Conservation (phyloP, 2,329 filamentous ascomycete genomes). For the Fusarium clavum region DNA sequence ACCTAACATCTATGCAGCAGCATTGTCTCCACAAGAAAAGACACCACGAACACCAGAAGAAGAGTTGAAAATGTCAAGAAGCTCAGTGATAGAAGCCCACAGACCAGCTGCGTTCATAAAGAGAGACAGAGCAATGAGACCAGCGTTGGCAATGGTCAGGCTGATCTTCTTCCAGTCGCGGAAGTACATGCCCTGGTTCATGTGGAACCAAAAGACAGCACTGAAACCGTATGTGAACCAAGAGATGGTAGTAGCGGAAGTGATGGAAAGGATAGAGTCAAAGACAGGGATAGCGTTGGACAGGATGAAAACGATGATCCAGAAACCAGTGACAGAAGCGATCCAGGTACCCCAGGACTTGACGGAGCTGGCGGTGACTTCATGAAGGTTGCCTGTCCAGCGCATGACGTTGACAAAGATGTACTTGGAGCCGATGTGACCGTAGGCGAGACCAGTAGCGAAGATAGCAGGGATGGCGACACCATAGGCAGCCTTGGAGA, state of each 20-base stretch:
- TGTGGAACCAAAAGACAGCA: slow-evolving; percentile 45
- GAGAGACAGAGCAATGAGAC: slow-evolving; percentile 37
- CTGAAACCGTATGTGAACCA: slow-evolving; percentile 46
- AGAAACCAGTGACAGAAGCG: slow-evolving; percentile 40
- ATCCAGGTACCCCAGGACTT: slow-evolving; percentile 47
- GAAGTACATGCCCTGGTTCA: slow-evolving; percentile 37
- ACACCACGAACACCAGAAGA: slow-evolving; percentile 34
- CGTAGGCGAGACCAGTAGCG: slow-evolving; percentile 40
- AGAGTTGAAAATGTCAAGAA: slow-evolving; percentile 39
- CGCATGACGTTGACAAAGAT: slow-evolving; percentile 38
- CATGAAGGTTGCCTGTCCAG: slow-evolving; percentile 27
- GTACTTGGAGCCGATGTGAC: slow-evolving; percentile 46
- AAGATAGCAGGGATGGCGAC: slow-evolving; percentile 41
- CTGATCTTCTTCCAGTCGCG: slow-evolving; percentile 41
- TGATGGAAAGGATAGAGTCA: slow-evolving; percentile 46
- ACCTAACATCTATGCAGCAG: slow-evolving; percentile 6
- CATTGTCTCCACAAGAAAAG: slow-evolving; percentile 42
- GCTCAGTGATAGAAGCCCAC: slow-evolving; percentile 44
- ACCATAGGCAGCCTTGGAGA: slow-evolving; percentile 43
- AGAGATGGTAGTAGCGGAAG: slow-evolving; percentile 44
- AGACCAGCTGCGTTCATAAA: slow-evolving; percentile 46
- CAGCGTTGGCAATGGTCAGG: slow-evolving; percentile 34
- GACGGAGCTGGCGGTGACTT: slow-evolving; percentile 38
- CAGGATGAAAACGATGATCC: slow-evolving; percentile 44
- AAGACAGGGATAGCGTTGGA: slow-evolving; percentile 48